Evolutionary conservation across 805 yeast genomes (phyloP).

Genomic region (Naumovozyma dairenensis): DNA sequence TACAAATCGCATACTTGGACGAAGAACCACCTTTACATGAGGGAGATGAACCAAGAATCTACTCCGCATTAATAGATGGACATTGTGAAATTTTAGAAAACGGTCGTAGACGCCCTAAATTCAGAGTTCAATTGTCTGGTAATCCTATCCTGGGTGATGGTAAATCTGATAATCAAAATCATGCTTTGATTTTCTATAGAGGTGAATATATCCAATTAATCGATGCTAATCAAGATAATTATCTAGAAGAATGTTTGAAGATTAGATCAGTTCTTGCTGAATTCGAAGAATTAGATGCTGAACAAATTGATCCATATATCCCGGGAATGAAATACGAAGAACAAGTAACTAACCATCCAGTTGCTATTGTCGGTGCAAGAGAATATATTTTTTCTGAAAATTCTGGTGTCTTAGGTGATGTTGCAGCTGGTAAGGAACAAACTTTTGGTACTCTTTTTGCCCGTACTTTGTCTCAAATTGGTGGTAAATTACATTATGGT

Average conservation of each 20-base stretch:
- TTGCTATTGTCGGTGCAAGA: constrained; percentile 91
- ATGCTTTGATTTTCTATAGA: constrained; percentile 73
- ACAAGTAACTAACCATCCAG: constrained; percentile 62
- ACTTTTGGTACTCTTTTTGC: constrained; percentile 95
- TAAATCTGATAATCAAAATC: constrained; percentile 89
- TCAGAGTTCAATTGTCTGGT: constrained; percentile 69
- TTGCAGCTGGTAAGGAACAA: constrained; percentile 96
- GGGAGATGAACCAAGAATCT: constrained; percentile 61
- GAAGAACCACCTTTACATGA: constrained; percentile 73
- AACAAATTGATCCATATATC: constrained; percentile 41
- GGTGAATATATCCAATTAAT: constrained; percentile 93
- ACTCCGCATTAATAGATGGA: constrained; percentile 71
- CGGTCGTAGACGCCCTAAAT: constrained; percentile 67
- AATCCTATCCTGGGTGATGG: constrained; percentile 89
- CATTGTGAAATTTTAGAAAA: constrained; percentile 61
- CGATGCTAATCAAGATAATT: constrained; percentile 94
- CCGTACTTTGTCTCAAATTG: constrained; percentile 83
- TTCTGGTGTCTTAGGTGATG: constrained; percentile 86
- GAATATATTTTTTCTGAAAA: constrained; percentile 91
- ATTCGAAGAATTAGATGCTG: constrained; percentile 67
- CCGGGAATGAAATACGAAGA: constrained; percentile 44
- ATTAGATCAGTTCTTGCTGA: constrained; percentile 81
- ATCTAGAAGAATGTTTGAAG: constrained; percentile 86
- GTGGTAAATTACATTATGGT: constrained; percentile 91
- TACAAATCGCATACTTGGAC: constrained; percentile 86